Evolutionary conservation across 2,329 filamentous ascomycete genomes (phyloP), one percentile per base, ranked within the genome.

Genomic region (Nemania sp.): DNA sequence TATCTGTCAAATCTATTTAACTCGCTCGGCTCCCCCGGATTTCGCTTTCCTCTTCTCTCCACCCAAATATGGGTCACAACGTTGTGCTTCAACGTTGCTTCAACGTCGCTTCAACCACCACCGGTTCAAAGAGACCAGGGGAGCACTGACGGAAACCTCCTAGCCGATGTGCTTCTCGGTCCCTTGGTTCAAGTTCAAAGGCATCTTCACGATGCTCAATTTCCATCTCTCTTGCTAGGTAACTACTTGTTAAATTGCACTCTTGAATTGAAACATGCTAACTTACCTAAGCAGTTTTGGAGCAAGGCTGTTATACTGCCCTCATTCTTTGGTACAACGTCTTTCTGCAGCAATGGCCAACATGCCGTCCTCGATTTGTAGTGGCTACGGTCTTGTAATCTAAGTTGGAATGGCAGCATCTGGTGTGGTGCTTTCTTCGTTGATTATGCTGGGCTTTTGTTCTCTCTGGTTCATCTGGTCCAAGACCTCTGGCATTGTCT

Each of bases 61-160:
- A n/a, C 26, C 43, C 8, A 32, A 4, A 32, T n/a, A 32, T 32
- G 29, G 29, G 29, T 27, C 56, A 49, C 56, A 32, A 35, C 4
- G 20, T 51, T 51, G 56, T 59, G 56, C 27, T 53, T 11, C 35
- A 53, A 53, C 32, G 7, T 61, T 59, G 56, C 27, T 53, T 11
- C 35, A 53, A 53, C 32, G 7, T 61, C 47, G 4, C 15, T 11
- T 27, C 22, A 13, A n/a, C 15, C 24, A 35, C 24, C 24, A 6
- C 15, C 35, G 35, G 2, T 20, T 22, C 57, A n/a, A 60, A 8
- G 3, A 20, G 6, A n/a, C 45, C 13, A 18, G 15, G 20, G n/a
- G n/a, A 1, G 15, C 18, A 18, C 20, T n/a, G 22, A 4, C 45
- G 22, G 20, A 18, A 51, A n/a, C n/a, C n/a, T n/a, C n/a, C n/a